phyloP scores from a whole-genome alignment of 1,139 yeast species.

The Hyphopichia fennica region DNA sequence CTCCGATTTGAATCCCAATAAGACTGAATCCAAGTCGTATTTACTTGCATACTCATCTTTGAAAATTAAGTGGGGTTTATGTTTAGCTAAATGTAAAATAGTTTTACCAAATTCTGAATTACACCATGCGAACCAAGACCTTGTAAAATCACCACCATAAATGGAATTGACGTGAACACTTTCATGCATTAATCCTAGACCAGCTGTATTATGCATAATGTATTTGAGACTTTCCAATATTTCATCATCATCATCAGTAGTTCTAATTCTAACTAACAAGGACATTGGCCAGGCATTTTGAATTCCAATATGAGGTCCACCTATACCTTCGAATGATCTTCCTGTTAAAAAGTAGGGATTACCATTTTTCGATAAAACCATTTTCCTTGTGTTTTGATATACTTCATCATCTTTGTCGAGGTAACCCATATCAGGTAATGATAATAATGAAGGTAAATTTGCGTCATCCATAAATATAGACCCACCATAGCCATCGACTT shows the following conservation, averaged over 20 bases:
- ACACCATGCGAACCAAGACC: constrained; percentile 96
- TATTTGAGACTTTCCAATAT: constrained; percentile 50
- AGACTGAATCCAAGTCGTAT: constrained; percentile 30
- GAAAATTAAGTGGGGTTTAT: constrained; percentile 74
- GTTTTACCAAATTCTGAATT: constrained; percentile 90
- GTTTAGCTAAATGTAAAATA: constrained; percentile 66
- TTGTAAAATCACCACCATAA: constrained; percentile 50
- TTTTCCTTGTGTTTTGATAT: constrained; percentile 75
- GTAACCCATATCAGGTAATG: constrained; percentile 82
- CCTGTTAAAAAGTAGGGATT: constrained; percentile 80
- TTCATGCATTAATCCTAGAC: constrained; percentile 84
- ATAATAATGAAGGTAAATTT: constrained; percentile 76
- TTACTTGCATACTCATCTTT: constrained; percentile 35
- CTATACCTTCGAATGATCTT: constrained; percentile 66
- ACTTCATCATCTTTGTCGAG: constrained; percentile 50
- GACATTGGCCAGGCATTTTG: constrained; percentile 92
- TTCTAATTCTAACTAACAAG: constrained; percentile 67
- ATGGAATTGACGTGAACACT: constrained; percentile 65
- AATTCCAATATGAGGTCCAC: constrained; percentile 89
- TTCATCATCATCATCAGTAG: constrained; percentile 71
- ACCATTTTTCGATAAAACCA: constrained; percentile 68
- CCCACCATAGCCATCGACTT: constrained; percentile 86
- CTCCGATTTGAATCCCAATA: constrained; percentile 3
- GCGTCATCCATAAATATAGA: constrained; percentile 84
- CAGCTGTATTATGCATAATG: constrained; percentile 64